Percentiles rank a stretch among this genome's conserved stretches.
phyloP scores from a whole-genome alignment of 306 rosid species.

The Mimosa pudica region DNA sequence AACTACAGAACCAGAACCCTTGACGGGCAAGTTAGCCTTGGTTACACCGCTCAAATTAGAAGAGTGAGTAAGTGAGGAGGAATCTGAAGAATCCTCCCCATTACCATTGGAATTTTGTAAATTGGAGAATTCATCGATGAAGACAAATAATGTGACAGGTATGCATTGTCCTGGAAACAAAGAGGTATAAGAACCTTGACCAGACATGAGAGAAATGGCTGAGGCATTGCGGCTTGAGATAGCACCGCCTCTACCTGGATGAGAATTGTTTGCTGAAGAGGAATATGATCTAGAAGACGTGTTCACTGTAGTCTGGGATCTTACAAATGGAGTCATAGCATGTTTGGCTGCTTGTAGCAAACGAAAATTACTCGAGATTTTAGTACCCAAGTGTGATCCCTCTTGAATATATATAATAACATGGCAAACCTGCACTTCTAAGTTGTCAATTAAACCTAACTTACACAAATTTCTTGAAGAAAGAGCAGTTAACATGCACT shows the following conservation, averaged over 20 bases:
- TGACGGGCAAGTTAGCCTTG: constrained; percentile 61
- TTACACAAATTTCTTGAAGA: constrained; percentile 4
- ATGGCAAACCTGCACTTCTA: constrained; percentile 93
- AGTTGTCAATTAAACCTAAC: constrained; percentile 30
- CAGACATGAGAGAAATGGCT: constrained; percentile 75
- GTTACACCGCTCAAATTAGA: constrained; percentile 55
- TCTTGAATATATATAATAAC: constrained; percentile 78
- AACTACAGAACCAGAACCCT: constrained; percentile 83
- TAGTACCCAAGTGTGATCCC: constrained; percentile 70
- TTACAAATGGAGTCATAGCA: constrained; percentile 73
- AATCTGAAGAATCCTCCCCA: constrained; percentile 64
- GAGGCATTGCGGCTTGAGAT: constrained; percentile 66
- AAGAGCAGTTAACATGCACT: constrained; percentile 13
- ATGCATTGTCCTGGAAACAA: constrained; percentile 95
- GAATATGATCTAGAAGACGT: constrained; percentile 54
- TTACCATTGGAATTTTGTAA: constrained; percentile 47
- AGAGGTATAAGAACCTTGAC: constrained; percentile 86
- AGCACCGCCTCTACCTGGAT: constrained; percentile 71
- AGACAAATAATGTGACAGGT: constrained; percentile 81
- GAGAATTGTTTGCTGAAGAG: constrained; percentile 54
- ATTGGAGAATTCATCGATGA: constrained; percentile 74
- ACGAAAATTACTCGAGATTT: constrained; percentile 72
- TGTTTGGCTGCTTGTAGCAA: constrained; percentile 83
- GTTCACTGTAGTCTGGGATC: constrained; percentile 50
- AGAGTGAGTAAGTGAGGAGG: constrained; percentile 52